Percentiles rank a stretch among this genome's conserved stretches.
phyloP scores from a whole-genome alignment of 345 rosid species.

The Salix suchowensis region DNA sequence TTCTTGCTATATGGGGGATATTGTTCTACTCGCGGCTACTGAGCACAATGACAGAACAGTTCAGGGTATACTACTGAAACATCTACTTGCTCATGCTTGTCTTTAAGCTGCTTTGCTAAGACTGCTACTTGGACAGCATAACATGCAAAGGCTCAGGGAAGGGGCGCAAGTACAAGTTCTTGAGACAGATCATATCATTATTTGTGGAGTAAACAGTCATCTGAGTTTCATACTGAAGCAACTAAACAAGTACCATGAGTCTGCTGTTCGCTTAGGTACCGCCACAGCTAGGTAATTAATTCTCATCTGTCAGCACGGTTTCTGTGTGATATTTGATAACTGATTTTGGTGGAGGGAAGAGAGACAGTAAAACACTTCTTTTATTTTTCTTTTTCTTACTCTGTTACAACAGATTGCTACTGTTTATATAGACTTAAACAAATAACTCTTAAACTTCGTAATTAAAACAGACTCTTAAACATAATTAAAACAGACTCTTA shows the following conservation, averaged over 20 bases:
- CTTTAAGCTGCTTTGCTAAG: slow-evolving; percentile 17
- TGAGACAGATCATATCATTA: slow-evolving; percentile 85
- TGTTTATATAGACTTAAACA: too few species aligned
- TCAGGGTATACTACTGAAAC: slow-evolving; percentile 54
- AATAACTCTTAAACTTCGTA: too few species aligned
- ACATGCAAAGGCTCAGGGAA: slow-evolving; percentile 91
- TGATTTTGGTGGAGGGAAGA: too few species aligned
- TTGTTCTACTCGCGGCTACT: slow-evolving; percentile 84
- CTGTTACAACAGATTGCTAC: too few species aligned
- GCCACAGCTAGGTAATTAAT: slow-evolving; percentile 76
- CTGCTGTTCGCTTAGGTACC: slow-evolving; percentile 86
- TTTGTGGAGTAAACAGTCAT: slow-evolving; percentile 85
- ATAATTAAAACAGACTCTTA: too few species aligned
- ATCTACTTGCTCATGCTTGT: slow-evolving; percentile 11
- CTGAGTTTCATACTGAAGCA: slow-evolving; percentile 78
- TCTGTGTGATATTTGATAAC: too few species aligned
- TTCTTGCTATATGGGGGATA: slow-evolving; percentile 93
- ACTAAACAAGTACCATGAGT: slow-evolving; percentile 82
- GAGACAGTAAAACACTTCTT: too few species aligned
- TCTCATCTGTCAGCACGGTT: slow-evolving; percentile 7
- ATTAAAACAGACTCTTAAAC: too few species aligned
- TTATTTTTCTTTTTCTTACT: too few species aligned
- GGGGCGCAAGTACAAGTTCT: slow-evolving; percentile 95
- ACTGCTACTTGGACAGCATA: slow-evolving; percentile 44
- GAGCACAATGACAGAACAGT: slow-evolving; percentile 97